Conservation (phyloP, 1,284 basidiomycete genomes). For the Pulchroboletus neoregius region DNA sequence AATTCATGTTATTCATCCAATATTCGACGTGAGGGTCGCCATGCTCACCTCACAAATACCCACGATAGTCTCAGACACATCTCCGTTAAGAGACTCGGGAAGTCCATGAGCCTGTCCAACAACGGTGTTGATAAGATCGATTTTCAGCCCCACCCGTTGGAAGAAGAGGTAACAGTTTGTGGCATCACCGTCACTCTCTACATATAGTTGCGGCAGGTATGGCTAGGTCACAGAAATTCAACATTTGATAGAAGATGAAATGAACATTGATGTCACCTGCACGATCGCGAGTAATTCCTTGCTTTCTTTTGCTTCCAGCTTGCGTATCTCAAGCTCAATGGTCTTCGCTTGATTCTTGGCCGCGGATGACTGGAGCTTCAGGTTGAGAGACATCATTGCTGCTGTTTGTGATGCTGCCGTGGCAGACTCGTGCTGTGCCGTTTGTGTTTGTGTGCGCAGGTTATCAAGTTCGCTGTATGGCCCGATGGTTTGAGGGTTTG, state of each 20-base stretch:
- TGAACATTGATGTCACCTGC: conserved; percentile 41
- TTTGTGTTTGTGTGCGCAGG: conserved; percentile 79
- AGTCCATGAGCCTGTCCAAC: conserved; percentile 80
- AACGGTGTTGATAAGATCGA: conserved; percentile 78
- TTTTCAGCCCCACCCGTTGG: conserved; percentile 79
- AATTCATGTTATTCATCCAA: background rate
- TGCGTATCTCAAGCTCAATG: conserved; percentile 84
- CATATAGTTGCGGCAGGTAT: conserved; percentile 81
- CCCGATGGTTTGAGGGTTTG: conserved; percentile 3
- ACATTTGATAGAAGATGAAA: background rate
- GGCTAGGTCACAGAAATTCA: conserved; percentile 45
- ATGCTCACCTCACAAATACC: conserved; percentile 81
- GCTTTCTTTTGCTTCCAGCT: conserved; percentile 78
- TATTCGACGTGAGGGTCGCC: background rate
- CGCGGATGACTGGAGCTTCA: conserved; percentile 86
- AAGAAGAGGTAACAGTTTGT: conserved; percentile 89
- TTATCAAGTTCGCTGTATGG: conserved; percentile 73
- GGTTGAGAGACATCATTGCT: conserved; percentile 86
- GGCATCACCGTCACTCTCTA: conserved; percentile 83
- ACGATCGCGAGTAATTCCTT: conserved; percentile 71
- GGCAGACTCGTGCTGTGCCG: conserved; percentile 77
- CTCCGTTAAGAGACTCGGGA: conserved; percentile 76
- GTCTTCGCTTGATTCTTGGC: conserved; percentile 85
- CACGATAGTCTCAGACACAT: conserved; percentile 78
- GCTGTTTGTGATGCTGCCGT: conserved; percentile 72